These are phyloP conservation scores for Fusarium albosuccineum DNA, from an alignment of 2,329 filamentous ascomycete genomes.

Conservation along the genomic window DNA sequence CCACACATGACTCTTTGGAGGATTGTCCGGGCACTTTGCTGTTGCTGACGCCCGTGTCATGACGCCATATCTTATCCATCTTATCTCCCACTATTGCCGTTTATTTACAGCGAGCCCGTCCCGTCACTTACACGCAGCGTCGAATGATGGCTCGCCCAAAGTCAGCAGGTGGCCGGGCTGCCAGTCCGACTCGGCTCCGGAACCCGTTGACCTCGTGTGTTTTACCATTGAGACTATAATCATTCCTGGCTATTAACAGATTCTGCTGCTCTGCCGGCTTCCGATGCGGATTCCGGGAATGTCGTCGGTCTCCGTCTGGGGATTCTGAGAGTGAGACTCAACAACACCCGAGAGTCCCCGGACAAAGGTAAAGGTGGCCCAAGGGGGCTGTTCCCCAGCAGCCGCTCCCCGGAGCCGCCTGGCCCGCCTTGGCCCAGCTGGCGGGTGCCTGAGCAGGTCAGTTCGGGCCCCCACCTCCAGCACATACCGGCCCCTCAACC, in stretches of 20 bases:
- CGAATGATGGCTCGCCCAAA: not conserved
- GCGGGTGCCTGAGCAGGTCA: conserved; percentile 7
- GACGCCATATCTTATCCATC: conserved; percentile 8
- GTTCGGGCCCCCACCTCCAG: conserved; percentile 27
- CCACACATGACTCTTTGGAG: not conserved
- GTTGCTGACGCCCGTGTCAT: not conserved
- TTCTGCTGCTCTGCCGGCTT: conserved; percentile 25
- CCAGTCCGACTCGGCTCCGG: not conserved
- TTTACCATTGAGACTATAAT: not conserved
- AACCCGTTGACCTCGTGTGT: not conserved
- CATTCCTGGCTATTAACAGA: not conserved
- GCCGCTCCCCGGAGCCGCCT: conserved; percentile 18
- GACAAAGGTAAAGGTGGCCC: not conserved
- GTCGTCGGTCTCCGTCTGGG: conserved; percentile 35
- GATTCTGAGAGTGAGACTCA: conserved; percentile 1
- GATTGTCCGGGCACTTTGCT: not conserved
- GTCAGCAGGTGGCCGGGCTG: conserved; percentile 11
- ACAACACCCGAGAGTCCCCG: conserved; percentile 24
- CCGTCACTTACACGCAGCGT: conserved; percentile 11
- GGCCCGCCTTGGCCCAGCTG: conserved; percentile 25
- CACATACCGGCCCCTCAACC: conserved; percentile 37
- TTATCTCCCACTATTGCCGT: not conserved
- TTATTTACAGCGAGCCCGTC: not conserved
- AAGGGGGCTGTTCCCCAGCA: conserved; percentile 17
- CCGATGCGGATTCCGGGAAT: conserved; percentile 35